Percentiles rank a stretch among this genome's conserved stretches.
Conservation (phyloP, 2,329 filamentous ascomycete species). For the Microdochium nivale region DNA sequence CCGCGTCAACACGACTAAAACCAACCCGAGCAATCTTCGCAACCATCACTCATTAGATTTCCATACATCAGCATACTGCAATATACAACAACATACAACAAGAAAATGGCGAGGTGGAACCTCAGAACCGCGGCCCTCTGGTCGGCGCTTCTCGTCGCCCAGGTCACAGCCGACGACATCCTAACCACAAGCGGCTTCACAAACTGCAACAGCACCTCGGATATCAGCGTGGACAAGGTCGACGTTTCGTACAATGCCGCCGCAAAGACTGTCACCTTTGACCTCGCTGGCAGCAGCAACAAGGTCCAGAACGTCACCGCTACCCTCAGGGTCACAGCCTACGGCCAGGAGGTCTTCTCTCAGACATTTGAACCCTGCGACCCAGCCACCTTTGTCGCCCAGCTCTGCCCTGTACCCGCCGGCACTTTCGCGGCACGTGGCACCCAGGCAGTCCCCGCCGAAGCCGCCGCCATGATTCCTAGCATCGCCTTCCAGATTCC, state of each 20-base stretch:
- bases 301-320: constrained; percentile 75
- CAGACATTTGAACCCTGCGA: constrained; percentile 81
- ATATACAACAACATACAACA: constrained; percentile 1
- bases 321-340: constrained; percentile 67
- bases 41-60: not conserved
- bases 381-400: constrained; percentile 51
- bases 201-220: constrained; percentile 54
- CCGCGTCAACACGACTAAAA: not conserved
- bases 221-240: constrained; percentile 63
- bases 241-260: constrained; percentile 72
- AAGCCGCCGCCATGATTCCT: constrained; percentile 70
- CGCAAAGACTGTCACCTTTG: constrained; percentile 66
- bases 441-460: constrained; percentile 58
- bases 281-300: constrained; percentile 69
- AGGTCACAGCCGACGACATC: constrained; percentile 58
- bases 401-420: constrained; percentile 78
- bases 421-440: constrained; percentile 69
- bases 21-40: not conserved
- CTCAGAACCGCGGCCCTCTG: constrained; percentile 19
- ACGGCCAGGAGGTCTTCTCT: constrained; percentile 72
- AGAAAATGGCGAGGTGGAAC: constrained; percentile 15
- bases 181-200: constrained; percentile 75
- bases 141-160: constrained; percentile 27
- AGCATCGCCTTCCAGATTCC: constrained; percentile 84
- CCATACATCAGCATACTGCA: not conserved